A percentile compares a stretch with the other conserved stretches of the same genome.
Evolutionary conservation across 805 yeast species (phyloP).

Genomic region (Zygoascus bituminiphila): DNA sequence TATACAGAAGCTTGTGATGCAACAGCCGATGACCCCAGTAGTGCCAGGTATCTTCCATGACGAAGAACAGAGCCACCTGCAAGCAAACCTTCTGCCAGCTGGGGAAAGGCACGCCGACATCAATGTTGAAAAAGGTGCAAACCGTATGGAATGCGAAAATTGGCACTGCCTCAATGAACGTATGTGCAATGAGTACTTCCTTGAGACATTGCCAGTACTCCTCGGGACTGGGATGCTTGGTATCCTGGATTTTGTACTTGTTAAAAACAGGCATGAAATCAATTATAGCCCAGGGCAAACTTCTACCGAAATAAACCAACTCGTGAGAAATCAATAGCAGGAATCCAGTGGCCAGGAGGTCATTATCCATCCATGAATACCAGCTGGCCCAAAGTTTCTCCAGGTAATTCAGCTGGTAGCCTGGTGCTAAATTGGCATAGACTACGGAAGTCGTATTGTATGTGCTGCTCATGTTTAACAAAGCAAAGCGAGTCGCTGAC

Average conservation of each 20-base stretch:
- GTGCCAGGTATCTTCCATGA: conserved; percentile 93
- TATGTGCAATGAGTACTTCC: conserved; percentile 76
- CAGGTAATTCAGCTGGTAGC: conserved; percentile 29
- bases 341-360: conserved; percentile 84
- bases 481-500: too few relatives aligned
- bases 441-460: too few relatives aligned
- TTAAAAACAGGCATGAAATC: conserved; percentile 81
- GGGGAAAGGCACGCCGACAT: conserved; percentile 82
- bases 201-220: conserved; percentile 94
- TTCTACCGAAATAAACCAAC: conserved; percentile 81
- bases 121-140: conserved; percentile 72
- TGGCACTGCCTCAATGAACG: conserved; percentile 89
- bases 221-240: conserved; percentile 64
- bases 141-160: conserved; percentile 96
- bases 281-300: conserved; percentile 85
- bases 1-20: conserved; percentile 79
- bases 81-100: conserved; percentile 43
- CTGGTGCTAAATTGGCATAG: background rate
- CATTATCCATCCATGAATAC: conserved; percentile 79
- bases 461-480: too few relatives aligned
- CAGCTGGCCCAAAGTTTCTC: conserved; percentile 86
- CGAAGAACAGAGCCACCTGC: conserved; percentile 72
- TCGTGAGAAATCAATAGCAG: conserved; percentile 80
- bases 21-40: conserved; percentile 89
- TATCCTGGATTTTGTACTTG: conserved; percentile 82